phyloP scores from a whole-genome alignment of 2,329 filamentous ascomycete genomes.

The Aspergillus sergii region DNA sequence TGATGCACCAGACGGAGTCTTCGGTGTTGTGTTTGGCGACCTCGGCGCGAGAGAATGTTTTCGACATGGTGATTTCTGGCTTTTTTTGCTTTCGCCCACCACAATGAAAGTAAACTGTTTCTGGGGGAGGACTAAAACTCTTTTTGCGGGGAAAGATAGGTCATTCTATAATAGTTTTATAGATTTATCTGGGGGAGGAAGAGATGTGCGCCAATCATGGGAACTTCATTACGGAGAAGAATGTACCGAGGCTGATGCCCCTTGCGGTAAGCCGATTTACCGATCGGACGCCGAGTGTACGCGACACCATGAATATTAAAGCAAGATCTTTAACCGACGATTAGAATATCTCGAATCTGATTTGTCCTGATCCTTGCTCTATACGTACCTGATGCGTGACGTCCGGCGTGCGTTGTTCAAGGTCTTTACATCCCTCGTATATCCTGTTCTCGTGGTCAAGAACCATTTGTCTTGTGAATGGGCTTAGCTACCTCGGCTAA shows the following conservation, averaged over 20 bases:
- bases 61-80: slow-evolving; percentile 19
- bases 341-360: background rate
- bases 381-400: background rate
- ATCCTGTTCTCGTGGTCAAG: background rate
- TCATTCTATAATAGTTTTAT: background rate
- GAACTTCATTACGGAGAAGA: slow-evolving; percentile 14
- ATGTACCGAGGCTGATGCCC: slow-evolving; percentile 19
- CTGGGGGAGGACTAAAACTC: background rate
- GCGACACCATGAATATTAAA: background rate
- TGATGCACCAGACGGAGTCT: slow-evolving; percentile 78
- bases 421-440: background rate
- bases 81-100: background rate
- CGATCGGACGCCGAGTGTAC: background rate
- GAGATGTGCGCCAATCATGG: slow-evolving; percentile 17
- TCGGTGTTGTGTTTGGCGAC: slow-evolving; percentile 76
- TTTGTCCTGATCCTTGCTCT: background rate
- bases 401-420: background rate
- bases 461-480: background rate
- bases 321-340: background rate
- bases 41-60: slow-evolving; percentile 54
- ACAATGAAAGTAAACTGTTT: background rate
- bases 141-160: background rate
- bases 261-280: slow-evolving; percentile 10
- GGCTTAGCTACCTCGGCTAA: background rate
- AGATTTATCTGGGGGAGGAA: too few species aligned